These are phyloP conservation scores for Wallacemonas sp. DNA, from an alignment of 208 protist genomes.

Conservation along the genomic window DNA sequence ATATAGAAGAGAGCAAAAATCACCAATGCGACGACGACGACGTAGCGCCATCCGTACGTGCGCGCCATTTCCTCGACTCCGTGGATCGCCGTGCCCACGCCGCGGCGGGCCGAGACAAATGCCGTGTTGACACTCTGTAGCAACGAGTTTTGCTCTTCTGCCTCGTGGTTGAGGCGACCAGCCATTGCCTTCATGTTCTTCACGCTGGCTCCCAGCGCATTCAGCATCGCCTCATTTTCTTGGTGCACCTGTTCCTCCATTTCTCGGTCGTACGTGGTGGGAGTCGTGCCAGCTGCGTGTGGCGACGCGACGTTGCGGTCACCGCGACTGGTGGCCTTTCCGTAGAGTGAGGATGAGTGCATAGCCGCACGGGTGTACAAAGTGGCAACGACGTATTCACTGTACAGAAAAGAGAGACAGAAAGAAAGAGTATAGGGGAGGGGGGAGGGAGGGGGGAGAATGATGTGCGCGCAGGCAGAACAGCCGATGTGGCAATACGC, in stretches of 20 bases:
- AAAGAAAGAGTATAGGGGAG: too few species aligned
- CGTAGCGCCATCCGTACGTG: slow-evolving; percentile 68
- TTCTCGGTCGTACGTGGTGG: slow-evolving; percentile 27
- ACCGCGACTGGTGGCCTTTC: slow-evolving; percentile 12
- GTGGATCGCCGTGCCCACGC: slow-evolving; percentile 53
- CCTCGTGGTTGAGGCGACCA: slow-evolving; percentile 54
- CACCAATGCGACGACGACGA: slow-evolving; percentile 28
- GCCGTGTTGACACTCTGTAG: slow-evolving; percentile 41
- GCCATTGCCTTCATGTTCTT: slow-evolving; percentile 66
- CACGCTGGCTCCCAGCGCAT: slow-evolving; percentile 61
- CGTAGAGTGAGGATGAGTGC: slow-evolving; percentile 67
- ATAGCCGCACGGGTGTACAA: slow-evolving; percentile 22
- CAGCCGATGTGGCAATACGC: too few species aligned
- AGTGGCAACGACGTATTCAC: not conserved
- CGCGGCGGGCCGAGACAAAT: slow-evolving; percentile 52
- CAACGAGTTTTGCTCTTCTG: slow-evolving; percentile 72
- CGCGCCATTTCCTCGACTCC: slow-evolving; percentile 55
- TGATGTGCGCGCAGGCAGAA: too few species aligned
- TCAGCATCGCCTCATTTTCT: slow-evolving; percentile 82
- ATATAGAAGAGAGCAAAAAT: slow-evolving; percentile 48
- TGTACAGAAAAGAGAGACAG: slow-evolving; percentile 1
- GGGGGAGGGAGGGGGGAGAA: too few species aligned
- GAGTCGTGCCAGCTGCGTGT: not conserved
- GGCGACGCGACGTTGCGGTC: not conserved
- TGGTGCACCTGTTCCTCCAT: slow-evolving; percentile 73